phyloP scores from a whole-genome alignment of 2,329 filamentous ascomycete genomes.

The Emydomyces testavorans region DNA sequence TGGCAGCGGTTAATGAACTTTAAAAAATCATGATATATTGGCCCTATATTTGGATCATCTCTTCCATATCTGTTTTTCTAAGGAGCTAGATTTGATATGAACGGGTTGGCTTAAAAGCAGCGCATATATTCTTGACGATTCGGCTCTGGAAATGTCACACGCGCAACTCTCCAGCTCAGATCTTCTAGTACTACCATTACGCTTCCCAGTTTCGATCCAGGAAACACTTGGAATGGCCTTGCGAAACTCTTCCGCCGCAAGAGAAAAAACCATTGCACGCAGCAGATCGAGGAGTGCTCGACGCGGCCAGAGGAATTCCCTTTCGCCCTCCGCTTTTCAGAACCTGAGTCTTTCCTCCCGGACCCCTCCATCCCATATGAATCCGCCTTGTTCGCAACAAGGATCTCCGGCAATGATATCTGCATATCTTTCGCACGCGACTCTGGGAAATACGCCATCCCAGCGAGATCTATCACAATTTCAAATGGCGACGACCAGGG shows the following conservation, averaged over 20 bases:
- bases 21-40: conserved; percentile 10
- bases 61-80: background rate
- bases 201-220: background rate
- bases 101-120: background rate
- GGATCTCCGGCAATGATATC: conserved; percentile 8
- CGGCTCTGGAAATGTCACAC: background rate
- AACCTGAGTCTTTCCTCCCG: conserved; percentile 12
- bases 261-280: conserved; percentile 31
- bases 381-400: conserved; percentile 8
- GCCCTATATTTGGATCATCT: conserved; percentile 3
- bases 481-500: conserved; percentile 5
- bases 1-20: conserved; percentile 6
- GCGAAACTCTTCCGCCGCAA: background rate
- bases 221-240: conserved; percentile 1
- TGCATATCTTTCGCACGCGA: conserved; percentile 5
- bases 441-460: background rate
- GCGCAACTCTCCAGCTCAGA: conserved; percentile 1
- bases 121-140: background rate
- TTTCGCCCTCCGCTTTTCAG: conserved; percentile 11
- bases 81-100: background rate
- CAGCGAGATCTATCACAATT: conserved; percentile 2
- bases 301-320: conserved; percentile 7
- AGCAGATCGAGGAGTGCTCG: conserved; percentile 21
- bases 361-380: conserved; percentile 12
- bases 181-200: background rate